phyloP scores from a whole-genome alignment of 176 grass and related monocot species.

The Aegilops speltoides region DNA sequence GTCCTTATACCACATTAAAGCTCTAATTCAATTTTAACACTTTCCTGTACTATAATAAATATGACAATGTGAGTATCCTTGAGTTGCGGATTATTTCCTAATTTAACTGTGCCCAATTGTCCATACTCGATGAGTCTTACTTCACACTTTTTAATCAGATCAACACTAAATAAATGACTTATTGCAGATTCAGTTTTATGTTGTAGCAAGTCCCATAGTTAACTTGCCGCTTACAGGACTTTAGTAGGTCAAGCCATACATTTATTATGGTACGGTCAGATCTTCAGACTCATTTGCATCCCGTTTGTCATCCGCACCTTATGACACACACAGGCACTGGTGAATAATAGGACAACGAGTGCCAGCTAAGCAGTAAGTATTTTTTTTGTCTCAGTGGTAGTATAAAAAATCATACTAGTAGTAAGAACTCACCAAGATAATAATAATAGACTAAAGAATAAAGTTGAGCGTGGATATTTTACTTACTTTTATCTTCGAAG shows the following conservation, averaged over 20 bases:
- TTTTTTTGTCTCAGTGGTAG: constrained; percentile 9
- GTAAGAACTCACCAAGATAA: constrained; percentile 2
- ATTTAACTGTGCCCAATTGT: not conserved
- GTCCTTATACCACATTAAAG: not conserved
- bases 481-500: not conserved
- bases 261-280: not conserved
- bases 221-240: not conserved
- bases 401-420: not conserved
- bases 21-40: not conserved
- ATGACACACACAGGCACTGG: constrained; percentile 17
- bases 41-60: not conserved
- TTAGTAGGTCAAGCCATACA: not conserved
- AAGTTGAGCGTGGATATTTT: too few relatives aligned
- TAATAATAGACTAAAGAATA: not conserved
- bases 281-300: constrained; percentile 13
- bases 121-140: not conserved
- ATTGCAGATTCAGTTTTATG: constrained; percentile 17
- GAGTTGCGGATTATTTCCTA: constrained; percentile 18
- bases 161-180: not conserved
- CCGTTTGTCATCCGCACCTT: constrained; percentile 34
- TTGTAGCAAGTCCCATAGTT: not conserved
- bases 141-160: constrained; percentile 10
- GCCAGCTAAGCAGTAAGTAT: constrained; percentile 93
- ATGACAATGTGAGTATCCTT: not conserved
- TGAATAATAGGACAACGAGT: constrained; percentile 75